Evolutionary conservation across 2,329 filamentous ascomycete species (phyloP).

Genomic region (Fusarium tupiense): DNA sequence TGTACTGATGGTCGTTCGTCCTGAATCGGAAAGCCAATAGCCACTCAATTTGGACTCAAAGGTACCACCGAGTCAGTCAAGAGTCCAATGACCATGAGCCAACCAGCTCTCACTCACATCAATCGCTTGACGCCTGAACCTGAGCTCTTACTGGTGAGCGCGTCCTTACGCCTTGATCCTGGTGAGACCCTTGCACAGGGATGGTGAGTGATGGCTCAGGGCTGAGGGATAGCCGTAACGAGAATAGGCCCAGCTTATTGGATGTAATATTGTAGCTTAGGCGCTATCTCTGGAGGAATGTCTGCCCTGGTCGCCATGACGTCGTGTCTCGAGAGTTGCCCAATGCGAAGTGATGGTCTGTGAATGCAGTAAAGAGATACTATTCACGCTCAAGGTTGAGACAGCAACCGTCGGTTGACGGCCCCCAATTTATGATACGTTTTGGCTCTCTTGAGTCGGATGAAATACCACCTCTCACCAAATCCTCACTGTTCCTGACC

Average conservation of each 20-base stretch:
- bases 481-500: not conserved
- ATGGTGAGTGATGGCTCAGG: conserved; percentile 6
- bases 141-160: conserved; percentile 11
- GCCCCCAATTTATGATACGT: not conserved
- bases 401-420: not conserved
- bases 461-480: too few relatives aligned
- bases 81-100: conserved; percentile 9
- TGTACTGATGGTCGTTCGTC: not conserved
- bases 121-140: conserved; percentile 28
- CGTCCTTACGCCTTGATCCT: conserved; percentile 8
- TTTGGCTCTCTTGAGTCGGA: not conserved
- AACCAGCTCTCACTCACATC: conserved; percentile 7
- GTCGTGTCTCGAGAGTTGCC: conserved; percentile 12
- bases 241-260: conserved; percentile 34
- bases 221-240: conserved; percentile 5
- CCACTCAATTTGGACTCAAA: conserved; percentile 25
- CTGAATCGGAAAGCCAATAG: conserved; percentile 26
- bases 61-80: conserved; percentile 26
- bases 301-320: conserved; percentile 25
- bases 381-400: not conserved
- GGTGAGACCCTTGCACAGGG: conserved; percentile 21
- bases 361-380: not conserved
- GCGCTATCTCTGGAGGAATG: conserved; percentile 10
- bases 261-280: conserved; percentile 4
- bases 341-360: conserved; percentile 5